These are phyloP conservation scores for Aspergillus cristatus DNA, from an alignment of 495 filamentous ascomycete genomes.

Conservation along the genomic window DNA sequence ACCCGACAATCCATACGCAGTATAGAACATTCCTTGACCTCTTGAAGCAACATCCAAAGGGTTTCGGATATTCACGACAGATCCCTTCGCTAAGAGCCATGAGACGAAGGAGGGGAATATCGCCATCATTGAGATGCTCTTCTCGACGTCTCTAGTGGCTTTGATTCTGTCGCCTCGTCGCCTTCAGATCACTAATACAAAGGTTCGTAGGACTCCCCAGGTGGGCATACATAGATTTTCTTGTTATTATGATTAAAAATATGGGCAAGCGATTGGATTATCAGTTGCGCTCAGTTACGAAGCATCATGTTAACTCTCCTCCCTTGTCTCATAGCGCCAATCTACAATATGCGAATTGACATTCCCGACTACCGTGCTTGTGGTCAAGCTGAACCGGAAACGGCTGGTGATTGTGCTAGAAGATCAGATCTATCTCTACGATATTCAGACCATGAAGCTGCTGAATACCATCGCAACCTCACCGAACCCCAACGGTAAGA, in stretches of 20 bases:
- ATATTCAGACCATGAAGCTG: constrained; percentile 95
- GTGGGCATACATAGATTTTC: not conserved
- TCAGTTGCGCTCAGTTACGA: not conserved
- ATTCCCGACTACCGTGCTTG: constrained; percentile 87
- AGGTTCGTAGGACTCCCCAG: constrained; percentile 47
- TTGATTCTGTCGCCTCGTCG: constrained; percentile 82
- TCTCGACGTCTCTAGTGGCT: constrained; percentile 96
- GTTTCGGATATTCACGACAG: constrained; percentile 91
- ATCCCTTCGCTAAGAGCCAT: constrained; percentile 88
- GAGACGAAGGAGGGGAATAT: constrained; percentile 90
- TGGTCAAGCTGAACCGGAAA: constrained; percentile 88
- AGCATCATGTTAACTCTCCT: constrained; percentile 6
- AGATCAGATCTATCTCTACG: constrained; percentile 93
- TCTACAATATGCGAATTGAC: constrained; percentile 98
- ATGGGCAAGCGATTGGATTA: not conserved
- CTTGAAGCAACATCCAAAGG: constrained; percentile 71
- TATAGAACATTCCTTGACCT: constrained; percentile 19
- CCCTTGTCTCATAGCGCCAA: constrained; percentile 49
- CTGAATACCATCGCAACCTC: constrained; percentile 85
- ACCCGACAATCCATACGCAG: not conserved
- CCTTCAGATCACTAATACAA: constrained; percentile 92
- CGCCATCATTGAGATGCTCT: constrained; percentile 94
- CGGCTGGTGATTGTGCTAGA: constrained; percentile 87
- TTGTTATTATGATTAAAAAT: too few relatives aligned
- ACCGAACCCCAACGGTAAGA: constrained; percentile 71